Evolutionary conservation across 2,329 filamentous ascomycete genomes (phyloP).

Genomic region (Neurospora sp.): DNA sequence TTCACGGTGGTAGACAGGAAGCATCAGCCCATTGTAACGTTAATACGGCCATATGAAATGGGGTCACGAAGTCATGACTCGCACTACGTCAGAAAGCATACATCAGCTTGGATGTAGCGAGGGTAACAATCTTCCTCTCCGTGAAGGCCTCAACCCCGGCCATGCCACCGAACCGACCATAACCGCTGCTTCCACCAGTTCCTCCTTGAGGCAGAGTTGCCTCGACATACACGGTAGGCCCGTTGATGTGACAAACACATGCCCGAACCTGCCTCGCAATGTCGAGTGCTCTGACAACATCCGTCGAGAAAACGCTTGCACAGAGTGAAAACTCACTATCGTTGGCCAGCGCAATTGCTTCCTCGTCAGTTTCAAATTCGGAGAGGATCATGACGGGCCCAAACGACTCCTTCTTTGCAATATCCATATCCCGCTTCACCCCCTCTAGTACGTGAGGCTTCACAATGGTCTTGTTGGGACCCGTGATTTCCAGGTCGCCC

Average conservation of each 20-base stretch:
- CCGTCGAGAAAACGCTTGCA: conserved; percentile 54
- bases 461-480: conserved; percentile 34
- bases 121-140: conserved; percentile 26
- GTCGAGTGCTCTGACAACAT: conserved; percentile 42
- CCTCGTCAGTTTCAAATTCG: conserved; percentile 49
- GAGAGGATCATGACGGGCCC: conserved; percentile 54
- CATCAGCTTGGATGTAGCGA: conserved; percentile 19
- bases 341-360: conserved; percentile 56
- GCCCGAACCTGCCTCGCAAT: conserved; percentile 45
- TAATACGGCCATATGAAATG: not conserved
- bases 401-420: conserved; percentile 58
- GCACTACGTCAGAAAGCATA: conserved; percentile 14
- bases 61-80: not conserved
- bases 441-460: conserved; percentile 50
- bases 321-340: conserved; percentile 61
- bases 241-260: conserved; percentile 39
- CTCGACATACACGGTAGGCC: conserved; percentile 34
- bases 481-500: conserved; percentile 30
- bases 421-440: conserved; percentile 55
- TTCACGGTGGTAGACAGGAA: not conserved
- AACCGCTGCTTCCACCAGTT: conserved; percentile 31
- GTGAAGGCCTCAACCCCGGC: conserved; percentile 27
- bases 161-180: conserved; percentile 30
- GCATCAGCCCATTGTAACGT: not conserved
- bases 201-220: conserved; percentile 32